Base-by-base conservation (phyloP, 2,329 filamentous ascomycete genomes). In the Ophiocordyceps australis region DNA sequence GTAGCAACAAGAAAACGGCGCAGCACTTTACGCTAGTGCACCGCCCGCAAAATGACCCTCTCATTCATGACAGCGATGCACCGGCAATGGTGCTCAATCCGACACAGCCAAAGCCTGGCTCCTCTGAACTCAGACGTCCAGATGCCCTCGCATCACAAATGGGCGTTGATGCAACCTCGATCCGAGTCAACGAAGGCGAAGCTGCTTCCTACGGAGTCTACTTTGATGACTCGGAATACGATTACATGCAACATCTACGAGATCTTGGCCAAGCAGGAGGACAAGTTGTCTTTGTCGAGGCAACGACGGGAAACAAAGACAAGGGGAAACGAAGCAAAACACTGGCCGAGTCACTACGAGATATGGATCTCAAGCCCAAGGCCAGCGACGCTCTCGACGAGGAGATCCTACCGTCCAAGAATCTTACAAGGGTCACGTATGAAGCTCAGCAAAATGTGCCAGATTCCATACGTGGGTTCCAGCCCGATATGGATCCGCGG, bases 221-320 rank as follows among this genome's bases (percentile, higher is more conserved):
- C 60, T 98, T 66, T 50, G 91, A 98, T 52, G 89, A 98, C 53
- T 77, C 80, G 35, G 69, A 81, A 43, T 98, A 98, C 54, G 89
- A 98, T 52, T 98, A 98, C 56, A 98, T 98, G 89, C 89, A 98
- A 52, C 89, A 98, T 52, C 59, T 98, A 63, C 77, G 83, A 28
- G 89, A 95, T 40, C 57, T 98, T n/a, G 74, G 74, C 30, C 51
- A 59, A 22, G 81, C 66, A 5, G 69, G 69, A 14, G 79, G 79
- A 17, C 75, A 83, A 28, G 70, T 76, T 17, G 73, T 85, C 24
- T 95, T 92, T 44, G 65, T 98, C 20, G 83, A 94, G 38, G 63
- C 68, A n/a, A 64, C 59, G 9, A 46, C 59, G n/a, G 63, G 64
- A 28, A 67, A 65, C 36, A 79, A 80, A 49, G 59, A 55, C 14